These are phyloP conservation scores for Lotmaria passim DNA, from an alignment of 208 protist species.

Conservation along the genomic window DNA sequence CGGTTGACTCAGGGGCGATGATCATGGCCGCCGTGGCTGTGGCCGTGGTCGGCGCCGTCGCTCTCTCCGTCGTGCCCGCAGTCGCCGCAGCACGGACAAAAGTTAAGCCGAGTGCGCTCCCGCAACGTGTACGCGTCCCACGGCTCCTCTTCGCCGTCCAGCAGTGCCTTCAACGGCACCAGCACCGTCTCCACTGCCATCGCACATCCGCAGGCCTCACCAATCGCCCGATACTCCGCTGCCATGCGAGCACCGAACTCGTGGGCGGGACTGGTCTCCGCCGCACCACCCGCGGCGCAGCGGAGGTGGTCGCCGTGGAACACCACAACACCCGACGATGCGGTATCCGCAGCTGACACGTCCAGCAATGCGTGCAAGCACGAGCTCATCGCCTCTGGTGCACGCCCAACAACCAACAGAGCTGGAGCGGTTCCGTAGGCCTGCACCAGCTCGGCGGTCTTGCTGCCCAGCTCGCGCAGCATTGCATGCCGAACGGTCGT, in stretches of 20 bases:
- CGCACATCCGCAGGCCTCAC: conserved; percentile 11
- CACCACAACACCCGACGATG: conserved; percentile 29
- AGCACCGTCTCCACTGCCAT: conserved; percentile 28
- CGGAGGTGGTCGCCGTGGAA: conserved; percentile 50
- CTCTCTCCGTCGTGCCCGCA: conserved; percentile 23
- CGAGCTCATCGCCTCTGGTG: conserved; percentile 16
- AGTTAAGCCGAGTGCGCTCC: conserved; percentile 75
- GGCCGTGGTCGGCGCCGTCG: conserved; percentile 2
- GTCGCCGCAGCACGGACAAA: conserved; percentile 81
- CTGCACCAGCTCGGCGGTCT: conserved; percentile 8
- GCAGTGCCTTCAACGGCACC: conserved; percentile 60
- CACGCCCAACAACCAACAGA: conserved; percentile 36
- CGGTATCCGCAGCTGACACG: conserved; percentile 2
- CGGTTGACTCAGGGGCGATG: conserved; percentile 8
- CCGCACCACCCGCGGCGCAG: not conserved
- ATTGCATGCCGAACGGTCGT: conserved; percentile 35
- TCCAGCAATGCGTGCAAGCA: conserved; percentile 8
- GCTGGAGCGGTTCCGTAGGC: conserved; percentile 12
- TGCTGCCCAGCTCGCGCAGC: conserved; percentile 3
- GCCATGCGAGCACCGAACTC: not conserved
- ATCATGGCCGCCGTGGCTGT: conserved; percentile 30
- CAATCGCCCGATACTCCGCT: conserved; percentile 14
- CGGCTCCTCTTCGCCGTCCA: conserved; percentile 69
- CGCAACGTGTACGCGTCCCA: conserved; percentile 71
- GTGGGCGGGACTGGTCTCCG: not conserved